Conservation (phyloP, 768 basidiomycete species). For the Leucogyrophana mollusca region DNA sequence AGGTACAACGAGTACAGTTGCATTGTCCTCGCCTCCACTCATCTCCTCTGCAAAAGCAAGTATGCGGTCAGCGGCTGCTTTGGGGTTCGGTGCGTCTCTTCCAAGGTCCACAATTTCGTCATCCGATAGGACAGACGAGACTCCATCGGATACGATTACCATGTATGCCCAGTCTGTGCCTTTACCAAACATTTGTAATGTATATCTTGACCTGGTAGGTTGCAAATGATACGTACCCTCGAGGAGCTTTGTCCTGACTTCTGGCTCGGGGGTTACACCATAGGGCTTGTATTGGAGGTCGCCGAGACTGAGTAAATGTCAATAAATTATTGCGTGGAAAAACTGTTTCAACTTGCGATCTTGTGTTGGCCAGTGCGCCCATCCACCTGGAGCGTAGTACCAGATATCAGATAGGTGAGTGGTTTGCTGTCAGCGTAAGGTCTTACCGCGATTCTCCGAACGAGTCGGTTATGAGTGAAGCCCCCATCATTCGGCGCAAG, state of each 20-base stretch:
- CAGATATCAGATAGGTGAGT: slow-evolving; percentile 2
- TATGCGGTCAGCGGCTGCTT: slow-evolving; percentile 78
- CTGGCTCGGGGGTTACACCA: slow-evolving; percentile 92
- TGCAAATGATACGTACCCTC: slow-evolving; percentile 49
- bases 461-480: slow-evolving; percentile 86
- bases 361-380: slow-evolving; percentile 90
- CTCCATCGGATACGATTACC: slow-evolving; percentile 89
- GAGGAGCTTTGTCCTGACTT: slow-evolving; percentile 73
- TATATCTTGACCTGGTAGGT: background rate
- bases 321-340: slow-evolving; percentile 1
- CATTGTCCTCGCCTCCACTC: slow-evolving; percentile 82
- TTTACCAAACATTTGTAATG: slow-evolving; percentile 25
- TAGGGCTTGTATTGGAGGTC: slow-evolving; percentile 87
- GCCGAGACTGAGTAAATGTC: slow-evolving; percentile 57
- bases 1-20: slow-evolving; percentile 88
- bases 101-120: slow-evolving; percentile 93
- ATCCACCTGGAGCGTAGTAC: slow-evolving; percentile 67
- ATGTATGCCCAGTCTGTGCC: slow-evolving; percentile 85
- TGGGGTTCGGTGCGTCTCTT: slow-evolving; percentile 67
- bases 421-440: background rate
- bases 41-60: slow-evolving; percentile 85
- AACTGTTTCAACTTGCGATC: slow-evolving; percentile 56
- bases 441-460: slow-evolving; percentile 87
- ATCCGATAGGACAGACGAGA: slow-evolving; percentile 88
- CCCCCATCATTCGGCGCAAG: slow-evolving; percentile 86